Evolutionary conservation across 257 asterid genomes (phyloP), one percentile per base, ranked within the genome.

Genomic region (Rubia yunnanensis): DNA sequence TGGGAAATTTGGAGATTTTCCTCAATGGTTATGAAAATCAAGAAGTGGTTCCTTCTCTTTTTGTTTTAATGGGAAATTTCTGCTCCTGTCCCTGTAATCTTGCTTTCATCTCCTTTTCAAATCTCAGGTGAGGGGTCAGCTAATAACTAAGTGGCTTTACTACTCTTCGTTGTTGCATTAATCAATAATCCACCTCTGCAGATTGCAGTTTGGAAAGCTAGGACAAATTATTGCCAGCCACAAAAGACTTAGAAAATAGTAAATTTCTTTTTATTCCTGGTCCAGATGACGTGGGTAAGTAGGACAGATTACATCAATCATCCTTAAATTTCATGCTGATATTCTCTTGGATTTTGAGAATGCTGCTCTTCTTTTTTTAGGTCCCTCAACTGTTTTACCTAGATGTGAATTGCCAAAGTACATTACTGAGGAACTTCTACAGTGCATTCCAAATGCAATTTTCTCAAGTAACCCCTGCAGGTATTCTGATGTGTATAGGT

Each of bases 61-160:
- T 94, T 72, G 88, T 88, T 79, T 86, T 90, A 79, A 94, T 94
- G 99, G 99, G 99, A 71, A 94, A 94, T 78, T 89, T 94, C 79
- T 87, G 94, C 69, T 94, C 97, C 60, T 88, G 55, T 70, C 99
- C 99, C 24, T 94, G 95, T 71, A 89, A 94, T 79, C 81, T 94
- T 71, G 82, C 96, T 44, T 94, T 94, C 78, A 85, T 70, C 76
- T 90, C 96, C 62, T 87, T 84, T 74, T 83, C 95, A 24, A 82
- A 73, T 67, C 85, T 88, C 77, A 90, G 97, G 99, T 86, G 68
- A 76, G 72, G 55, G 74, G 23, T 28, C 60, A 64, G 56, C 35
- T 17, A 63, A 23, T 70, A 24, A 74, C 72, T 65, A 8, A 10
- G n/a, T 13, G 15, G 49, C 49, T 50, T 20, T 17, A 65, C 24